Conservation (phyloP, 352 stramenopile genomes). For the Pythium biforme region DNA sequence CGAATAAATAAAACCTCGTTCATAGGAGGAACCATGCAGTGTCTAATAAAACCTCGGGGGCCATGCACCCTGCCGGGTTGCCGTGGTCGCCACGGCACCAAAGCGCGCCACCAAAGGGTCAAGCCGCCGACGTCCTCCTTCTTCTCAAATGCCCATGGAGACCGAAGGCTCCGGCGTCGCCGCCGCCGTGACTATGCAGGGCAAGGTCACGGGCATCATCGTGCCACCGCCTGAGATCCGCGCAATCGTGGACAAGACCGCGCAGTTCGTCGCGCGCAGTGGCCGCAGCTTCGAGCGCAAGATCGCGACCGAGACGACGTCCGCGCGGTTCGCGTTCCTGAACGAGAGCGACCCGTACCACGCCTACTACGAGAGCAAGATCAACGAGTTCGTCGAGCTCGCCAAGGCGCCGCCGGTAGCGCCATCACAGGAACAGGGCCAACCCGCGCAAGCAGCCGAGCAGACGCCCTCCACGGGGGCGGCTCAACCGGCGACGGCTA, state of each 20-base stretch:
- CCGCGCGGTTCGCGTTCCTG: slow-evolving; percentile 98
- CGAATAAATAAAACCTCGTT: background rate
- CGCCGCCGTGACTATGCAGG: slow-evolving; percentile 51
- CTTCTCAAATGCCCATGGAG: background rate
- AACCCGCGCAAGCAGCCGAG: background rate
- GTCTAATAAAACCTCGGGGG: no score
- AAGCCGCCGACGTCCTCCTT: no score
- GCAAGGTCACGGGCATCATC: slow-evolving; percentile 92
- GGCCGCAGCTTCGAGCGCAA: slow-evolving; percentile 96
- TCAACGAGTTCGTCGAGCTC: slow-evolving; percentile 79
- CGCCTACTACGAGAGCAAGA: slow-evolving; percentile 98
- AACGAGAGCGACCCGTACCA: slow-evolving; percentile 94
- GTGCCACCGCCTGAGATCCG: slow-evolving; percentile 97
- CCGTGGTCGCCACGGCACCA: background rate
- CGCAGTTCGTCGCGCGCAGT: slow-evolving; percentile 98
- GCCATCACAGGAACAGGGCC: background rate
- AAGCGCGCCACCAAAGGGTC: background rate
- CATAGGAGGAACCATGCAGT: background rate
- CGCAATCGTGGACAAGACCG: slow-evolving; percentile 98
- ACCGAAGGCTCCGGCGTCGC: slow-evolving; percentile 15
- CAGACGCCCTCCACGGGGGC: background rate
- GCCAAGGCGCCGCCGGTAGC: slow-evolving; percentile 25
- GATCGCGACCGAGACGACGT: slow-evolving; percentile 95
- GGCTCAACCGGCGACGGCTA: background rate
- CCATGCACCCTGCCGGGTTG: background rate